Base-by-base conservation (phyloP, 768 basidiomycete genomes). In the Trametes maxima region DNA sequence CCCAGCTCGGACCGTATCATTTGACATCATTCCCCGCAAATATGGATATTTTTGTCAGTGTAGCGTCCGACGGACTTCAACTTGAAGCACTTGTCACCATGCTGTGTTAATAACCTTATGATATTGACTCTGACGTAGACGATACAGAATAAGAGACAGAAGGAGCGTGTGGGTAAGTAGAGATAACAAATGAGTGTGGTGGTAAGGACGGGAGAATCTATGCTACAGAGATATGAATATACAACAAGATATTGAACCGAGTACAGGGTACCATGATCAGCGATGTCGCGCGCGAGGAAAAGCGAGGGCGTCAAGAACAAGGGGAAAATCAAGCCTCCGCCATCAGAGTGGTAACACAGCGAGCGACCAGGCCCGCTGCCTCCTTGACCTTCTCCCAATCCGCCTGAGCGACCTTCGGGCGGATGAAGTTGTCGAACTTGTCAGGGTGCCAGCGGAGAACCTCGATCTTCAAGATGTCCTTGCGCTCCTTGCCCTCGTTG, bases 401-500 rank as follows among this genome's bases (percentile, higher is more conserved):
- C 14, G 35, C 54, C n/a, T 43, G 33, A 17, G 11, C 13, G 2
- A 62, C 22, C 28, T 53, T 52, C 16, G 54, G 60, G 17, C n/a
- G 2, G 36, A 63, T 53, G 42, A 47, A 21, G 19, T 24, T 55
- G 58, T 79, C 69, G 63, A 85, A 81, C 65, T 82, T 84, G 63
- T 86, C 85, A 5, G 83, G 81, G 63, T 86, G 83, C 77, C 80
- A 86, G 24, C 77, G 75, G 50, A 83, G 67, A 25, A 85, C 70
- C 65, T 85, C 83, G 13, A 60, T 62, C 63, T 74, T 78, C 63
- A 82, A 59, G 19, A 70, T 65, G 40, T 79, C 80, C 57, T 70
- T 73, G 3, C 52, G 65, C 0, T 71, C 69, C 65, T 77, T 79
- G 3, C 68, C 70, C 37, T 72, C 64, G 22, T 68, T 53, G 6